phyloP scores from a whole-genome alignment of 2,329 filamentous ascomycete species.

The Parasarocladium wereldwijsianum region DNA sequence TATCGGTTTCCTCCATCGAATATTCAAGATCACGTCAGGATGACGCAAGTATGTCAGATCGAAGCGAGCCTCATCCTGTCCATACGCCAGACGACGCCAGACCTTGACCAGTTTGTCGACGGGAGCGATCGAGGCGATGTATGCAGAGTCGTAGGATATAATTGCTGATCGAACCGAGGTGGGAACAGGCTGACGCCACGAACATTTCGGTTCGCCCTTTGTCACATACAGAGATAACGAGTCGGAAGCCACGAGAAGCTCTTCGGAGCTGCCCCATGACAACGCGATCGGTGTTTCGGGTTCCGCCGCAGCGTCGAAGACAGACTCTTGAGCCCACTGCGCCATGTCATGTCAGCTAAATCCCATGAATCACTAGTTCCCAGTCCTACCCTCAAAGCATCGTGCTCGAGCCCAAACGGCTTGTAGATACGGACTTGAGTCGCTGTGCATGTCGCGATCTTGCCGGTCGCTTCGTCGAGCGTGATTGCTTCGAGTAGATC shows the following conservation, averaged over 20 bases:
- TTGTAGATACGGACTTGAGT: slow-evolving; percentile 61
- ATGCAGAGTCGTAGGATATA: slow-evolving; percentile 74
- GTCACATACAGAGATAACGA: slow-evolving; percentile 55
- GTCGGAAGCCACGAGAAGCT: slow-evolving; percentile 65
- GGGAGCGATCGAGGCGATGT: slow-evolving; percentile 68
- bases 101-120: slow-evolving; percentile 81
- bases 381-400: slow-evolving; percentile 53
- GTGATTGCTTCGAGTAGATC: slow-evolving; percentile 56
- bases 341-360: slow-evolving; percentile 9
- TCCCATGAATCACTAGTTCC: neutral
- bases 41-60: slow-evolving; percentile 87
- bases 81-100: slow-evolving; percentile 79
- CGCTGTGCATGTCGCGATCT: slow-evolving; percentile 63
- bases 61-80: slow-evolving; percentile 69
- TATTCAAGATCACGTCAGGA: slow-evolving; percentile 59
- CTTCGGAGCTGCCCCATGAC: slow-evolving; percentile 78
- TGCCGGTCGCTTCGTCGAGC: slow-evolving; percentile 70
- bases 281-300: slow-evolving; percentile 31
- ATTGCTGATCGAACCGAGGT: slow-evolving; percentile 58
- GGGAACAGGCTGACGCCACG: slow-evolving; percentile 65
- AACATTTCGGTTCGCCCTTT: slow-evolving; percentile 30
- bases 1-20: slow-evolving; percentile 74
- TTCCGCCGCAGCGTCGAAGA: slow-evolving; percentile 29
- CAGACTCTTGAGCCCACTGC: slow-evolving; percentile 51
- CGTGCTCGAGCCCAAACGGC: slow-evolving; percentile 56